phyloP scores from a whole-genome alignment of 441 rosid genomes.

The Croton setiger region DNA sequence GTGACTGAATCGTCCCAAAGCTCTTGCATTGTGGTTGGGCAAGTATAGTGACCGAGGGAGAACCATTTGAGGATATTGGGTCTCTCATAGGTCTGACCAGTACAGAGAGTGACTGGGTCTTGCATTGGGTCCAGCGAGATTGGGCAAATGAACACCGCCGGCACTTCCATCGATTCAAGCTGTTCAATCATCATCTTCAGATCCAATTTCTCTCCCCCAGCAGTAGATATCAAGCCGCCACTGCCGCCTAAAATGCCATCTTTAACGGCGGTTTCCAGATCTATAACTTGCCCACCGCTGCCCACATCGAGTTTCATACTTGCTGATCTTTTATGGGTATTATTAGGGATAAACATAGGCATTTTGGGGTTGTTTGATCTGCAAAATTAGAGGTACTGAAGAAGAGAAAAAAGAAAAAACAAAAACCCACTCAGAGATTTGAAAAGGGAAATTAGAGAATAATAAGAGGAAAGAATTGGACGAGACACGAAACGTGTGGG shows the following conservation, averaged over 20 bases:
- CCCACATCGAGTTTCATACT: constrained; percentile 39
- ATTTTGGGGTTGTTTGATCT: constrained; percentile 19
- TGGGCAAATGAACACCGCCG: constrained; percentile 89
- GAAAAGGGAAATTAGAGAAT: constrained; percentile 11
- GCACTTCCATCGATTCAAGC: constrained; percentile 59
- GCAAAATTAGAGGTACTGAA: background rate
- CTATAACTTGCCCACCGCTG: constrained; percentile 67
- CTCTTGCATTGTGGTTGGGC: constrained; percentile 96
- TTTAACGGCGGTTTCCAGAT: constrained; percentile 83
- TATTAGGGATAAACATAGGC: constrained; percentile 53
- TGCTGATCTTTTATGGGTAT: constrained; percentile 28
- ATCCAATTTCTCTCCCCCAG: constrained; percentile 59
- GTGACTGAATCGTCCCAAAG: constrained; percentile 83
- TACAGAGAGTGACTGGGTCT: constrained; percentile 90
- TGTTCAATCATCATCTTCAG: constrained; percentile 70
- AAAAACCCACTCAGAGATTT: background rate
- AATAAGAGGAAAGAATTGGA: constrained; percentile 20
- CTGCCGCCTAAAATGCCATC: constrained; percentile 72
- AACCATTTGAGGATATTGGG: constrained; percentile 84
- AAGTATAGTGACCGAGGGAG: constrained; percentile 63
- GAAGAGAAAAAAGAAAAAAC: background rate
- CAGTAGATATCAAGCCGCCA: constrained; percentile 26
- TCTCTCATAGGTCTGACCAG: constrained; percentile 89
- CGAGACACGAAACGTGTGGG: constrained; percentile 40
- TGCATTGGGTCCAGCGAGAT: constrained; percentile 93